Evolutionary conservation across 2,329 filamentous ascomycete genomes (phyloP), one percentile per base, ranked within the genome.

Genomic region (Cadophora gregata): DNA sequence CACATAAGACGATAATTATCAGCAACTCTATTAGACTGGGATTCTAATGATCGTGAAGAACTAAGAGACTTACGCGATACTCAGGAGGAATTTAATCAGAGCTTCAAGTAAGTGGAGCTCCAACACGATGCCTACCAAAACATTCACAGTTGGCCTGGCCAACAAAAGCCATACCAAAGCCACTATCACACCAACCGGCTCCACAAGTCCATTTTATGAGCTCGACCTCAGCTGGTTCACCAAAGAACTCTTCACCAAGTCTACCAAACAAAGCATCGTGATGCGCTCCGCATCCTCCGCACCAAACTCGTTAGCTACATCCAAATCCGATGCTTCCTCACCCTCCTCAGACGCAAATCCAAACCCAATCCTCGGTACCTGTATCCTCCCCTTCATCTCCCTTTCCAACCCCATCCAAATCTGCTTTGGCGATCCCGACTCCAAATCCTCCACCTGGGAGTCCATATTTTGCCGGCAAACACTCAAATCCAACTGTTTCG

Each of bases 131-230:
- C 33, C 53, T 14, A 14, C 12, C 19, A 58, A 58, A 31, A 58
- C 33, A 27, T 58, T 58, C 31, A 36, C 31, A 38, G 19, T 58
- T n/a, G 33, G 21, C 31, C 53, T 58, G 3, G 21, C 53, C 53
- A 58, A 58, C 53, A 58, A 19, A 58, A 42, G 29, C 9, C 53
- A 58, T 12, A 58, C 53, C 9, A 58, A 38, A 58, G 33, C 53
- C 9, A 25, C 2, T 21, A 33, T 58, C n/a, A 58, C 53, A 16
- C 53, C 53, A 0, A 25, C 31, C 0, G 53, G 42, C n/a, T 58
- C 53, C 5, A 10, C 53, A 58, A 42, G n/a, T 4, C 53, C 53
- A 25, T 14, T 24, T 10, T 58, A 58, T 33, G 53, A 58, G 12
- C 14, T 58, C 9, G 31, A 42, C 25, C 53, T 58, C 8, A 42